A percentile compares a stretch with the other conserved stretches of the same genome.
These are phyloP conservation scores for Ascosphaera apis DNA, from an alignment of 2,329 filamentous ascomycete genomes.

Conservation along the genomic window DNA sequence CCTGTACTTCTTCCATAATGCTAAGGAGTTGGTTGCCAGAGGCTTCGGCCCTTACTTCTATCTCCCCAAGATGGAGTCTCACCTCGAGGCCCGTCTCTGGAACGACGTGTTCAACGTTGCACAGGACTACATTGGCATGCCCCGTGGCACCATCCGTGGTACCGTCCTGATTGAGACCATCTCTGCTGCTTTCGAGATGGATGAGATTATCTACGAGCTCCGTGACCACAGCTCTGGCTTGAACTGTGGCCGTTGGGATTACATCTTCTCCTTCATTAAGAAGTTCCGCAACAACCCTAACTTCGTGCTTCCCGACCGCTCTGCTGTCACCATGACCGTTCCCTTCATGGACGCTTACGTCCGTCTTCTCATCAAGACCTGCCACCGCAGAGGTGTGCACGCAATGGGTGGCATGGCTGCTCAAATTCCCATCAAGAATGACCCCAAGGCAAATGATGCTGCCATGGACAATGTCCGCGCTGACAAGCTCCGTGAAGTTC, in stretches of 20 bases:
- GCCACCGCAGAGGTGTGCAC: conserved; percentile 89
- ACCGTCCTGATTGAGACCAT: conserved; percentile 98
- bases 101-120: conserved; percentile 93
- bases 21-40: conserved; percentile 59
- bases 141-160: conserved; percentile 73
- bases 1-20: conserved; percentile 98
- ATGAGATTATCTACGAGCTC: conserved; percentile 99
- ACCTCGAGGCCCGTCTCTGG: conserved; percentile 92
- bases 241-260: conserved; percentile 98
- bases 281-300: conserved; percentile 89
- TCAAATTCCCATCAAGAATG: conserved; percentile 95
- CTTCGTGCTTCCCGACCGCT: conserved; percentile 84
- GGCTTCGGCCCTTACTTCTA: conserved; percentile 93
- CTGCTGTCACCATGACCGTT: conserved; percentile 84
- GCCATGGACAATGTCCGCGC: conserved; percentile 84
- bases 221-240: conserved; percentile 87
- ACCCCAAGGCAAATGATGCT: conserved; percentile 70
- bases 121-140: conserved; percentile 80
- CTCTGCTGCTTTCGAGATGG: conserved; percentile 96
- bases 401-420: conserved; percentile 98
- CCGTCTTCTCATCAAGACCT: conserved; percentile 93
- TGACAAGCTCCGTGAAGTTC: conserved; percentile 90
- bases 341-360: conserved; percentile 98
- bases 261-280: conserved; percentile 99
- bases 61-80: conserved; percentile 92